phyloP scores from a whole-genome alignment of 2,329 filamentous ascomycete genomes.

The Pseudopyrenochaeta lycopersici region DNA sequence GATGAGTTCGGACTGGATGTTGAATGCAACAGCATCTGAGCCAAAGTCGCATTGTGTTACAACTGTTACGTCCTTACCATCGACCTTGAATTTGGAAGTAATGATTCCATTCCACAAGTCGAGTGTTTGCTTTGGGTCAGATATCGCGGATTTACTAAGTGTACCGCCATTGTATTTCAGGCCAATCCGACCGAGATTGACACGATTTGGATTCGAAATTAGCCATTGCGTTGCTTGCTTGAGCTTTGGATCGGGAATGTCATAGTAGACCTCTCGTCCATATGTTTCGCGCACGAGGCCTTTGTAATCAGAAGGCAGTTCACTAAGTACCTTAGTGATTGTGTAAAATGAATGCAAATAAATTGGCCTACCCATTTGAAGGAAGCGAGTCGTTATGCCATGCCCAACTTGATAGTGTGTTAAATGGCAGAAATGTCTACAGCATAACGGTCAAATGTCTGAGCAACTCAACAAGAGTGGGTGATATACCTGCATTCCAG shows the following conservation, averaged over 20 bases:
- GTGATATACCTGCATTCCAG: conserved; percentile 50
- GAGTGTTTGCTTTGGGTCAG: conserved; percentile 48
- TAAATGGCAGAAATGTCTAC: conserved; percentile 50
- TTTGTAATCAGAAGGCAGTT: conserved; percentile 31
- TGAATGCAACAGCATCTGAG: conserved; percentile 57
- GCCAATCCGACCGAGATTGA: conserved; percentile 60
- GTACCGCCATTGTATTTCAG: conserved; percentile 52
- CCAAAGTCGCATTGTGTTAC: conserved; percentile 57
- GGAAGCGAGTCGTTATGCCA: conserved; percentile 58
- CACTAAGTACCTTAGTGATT: conserved; percentile 10
- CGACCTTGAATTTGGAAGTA: conserved; percentile 55
- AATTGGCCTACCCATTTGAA: conserved; percentile 33
- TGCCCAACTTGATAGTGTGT: conserved; percentile 53
- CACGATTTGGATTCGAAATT: conserved; percentile 61
- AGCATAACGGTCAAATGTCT: background rate
- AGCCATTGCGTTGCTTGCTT: conserved; percentile 60
- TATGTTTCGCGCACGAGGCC: conserved; percentile 54
- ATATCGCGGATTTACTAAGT: conserved; percentile 17
- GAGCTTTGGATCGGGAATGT: conserved; percentile 51
- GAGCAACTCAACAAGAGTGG: background rate
- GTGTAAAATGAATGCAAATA: conserved; percentile 19
- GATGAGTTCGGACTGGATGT: conserved; percentile 55
- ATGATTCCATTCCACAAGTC: conserved; percentile 61
- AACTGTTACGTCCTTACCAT: conserved; percentile 51
- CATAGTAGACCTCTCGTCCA: conserved; percentile 53